These are phyloP conservation scores for Phoma sp. DNA, from an alignment of 2,329 filamentous ascomycete species.

Conservation along the genomic window DNA sequence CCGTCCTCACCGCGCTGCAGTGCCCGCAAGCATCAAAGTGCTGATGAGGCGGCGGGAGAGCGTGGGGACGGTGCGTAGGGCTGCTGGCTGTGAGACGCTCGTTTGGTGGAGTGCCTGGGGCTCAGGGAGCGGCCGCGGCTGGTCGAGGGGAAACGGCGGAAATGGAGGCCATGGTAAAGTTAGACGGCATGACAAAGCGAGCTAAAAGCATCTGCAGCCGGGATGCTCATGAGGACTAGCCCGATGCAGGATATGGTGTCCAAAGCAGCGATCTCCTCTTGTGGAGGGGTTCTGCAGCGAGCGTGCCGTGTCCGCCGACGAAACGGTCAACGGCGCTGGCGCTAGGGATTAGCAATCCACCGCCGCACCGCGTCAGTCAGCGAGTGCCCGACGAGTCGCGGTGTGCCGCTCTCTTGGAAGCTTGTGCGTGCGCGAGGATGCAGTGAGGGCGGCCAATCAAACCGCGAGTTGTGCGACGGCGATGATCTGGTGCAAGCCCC, in stretches of 20 bases:
- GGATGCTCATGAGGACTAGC: constrained; percentile 21
- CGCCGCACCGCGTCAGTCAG: constrained; percentile 13
- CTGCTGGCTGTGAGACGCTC: constrained; percentile 31
- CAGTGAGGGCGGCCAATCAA: constrained; percentile 18
- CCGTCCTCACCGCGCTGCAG: constrained; percentile 30
- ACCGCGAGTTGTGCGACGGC: constrained; percentile 6
- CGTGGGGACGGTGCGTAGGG: constrained; percentile 37
- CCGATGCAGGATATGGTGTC: constrained; percentile 32
- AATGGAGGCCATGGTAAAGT: constrained; percentile 7
- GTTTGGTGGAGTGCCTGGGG: constrained; percentile 19
- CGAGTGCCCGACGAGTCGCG: constrained; percentile 27
- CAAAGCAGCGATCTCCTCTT: constrained; percentile 26
- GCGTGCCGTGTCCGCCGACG: constrained; percentile 16
- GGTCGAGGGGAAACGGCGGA: constrained; percentile 9
- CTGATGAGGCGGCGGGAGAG: constrained; percentile 38
- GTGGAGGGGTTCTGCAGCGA: constrained; percentile 14
- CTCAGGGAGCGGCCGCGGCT: constrained; percentile 25
- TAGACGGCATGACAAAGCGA: constrained; percentile 29
- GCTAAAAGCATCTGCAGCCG: constrained; percentile 19
- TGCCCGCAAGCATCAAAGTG: constrained; percentile 26
- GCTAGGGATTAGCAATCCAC: constrained; percentile 26
- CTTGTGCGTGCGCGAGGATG: constrained; percentile 32
- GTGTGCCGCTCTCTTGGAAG: constrained; percentile 27
- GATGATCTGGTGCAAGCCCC: constrained; percentile 16
- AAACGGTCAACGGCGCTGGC: constrained; percentile 19